Evolutionary conservation across 2,329 filamentous ascomycete species (phyloP).

Genomic region (Emmonsia crescens): DNA sequence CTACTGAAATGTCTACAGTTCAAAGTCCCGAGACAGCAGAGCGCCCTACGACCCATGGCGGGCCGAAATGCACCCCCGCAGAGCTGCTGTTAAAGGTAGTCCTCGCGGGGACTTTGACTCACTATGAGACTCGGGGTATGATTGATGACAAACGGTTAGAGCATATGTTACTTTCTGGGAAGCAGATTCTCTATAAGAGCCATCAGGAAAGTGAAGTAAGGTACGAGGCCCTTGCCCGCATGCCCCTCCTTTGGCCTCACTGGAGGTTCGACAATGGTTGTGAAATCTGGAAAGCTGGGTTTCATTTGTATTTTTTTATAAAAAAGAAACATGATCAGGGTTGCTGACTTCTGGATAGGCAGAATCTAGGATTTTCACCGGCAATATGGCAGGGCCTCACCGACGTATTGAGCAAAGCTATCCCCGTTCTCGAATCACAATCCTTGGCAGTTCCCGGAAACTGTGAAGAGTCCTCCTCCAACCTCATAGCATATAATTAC

Average conservation of each 20-base stretch:
- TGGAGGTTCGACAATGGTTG: not conserved
- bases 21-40: conserved; percentile 16
- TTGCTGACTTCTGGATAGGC: conserved; percentile 25
- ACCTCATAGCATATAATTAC: conserved; percentile 51
- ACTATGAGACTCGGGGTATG: conserved; percentile 51
- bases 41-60: conserved; percentile 16
- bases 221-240: conserved; percentile 19
- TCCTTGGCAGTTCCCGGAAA: conserved; percentile 48
- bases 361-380: conserved; percentile 46
- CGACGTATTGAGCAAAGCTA: conserved; percentile 47
- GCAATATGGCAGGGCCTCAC: conserved; percentile 51
- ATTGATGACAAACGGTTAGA: conserved; percentile 49
- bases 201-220: conserved; percentile 46
- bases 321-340: not conserved
- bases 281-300: not conserved
- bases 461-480: conserved; percentile 49
- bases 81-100: conserved; percentile 40
- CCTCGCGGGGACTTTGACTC: conserved; percentile 40
- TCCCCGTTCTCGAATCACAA: conserved; percentile 50
- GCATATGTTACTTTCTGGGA: conserved; percentile 47
- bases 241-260: not conserved
- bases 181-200: conserved; percentile 49
- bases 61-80: conserved; percentile 34
- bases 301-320: not conserved
- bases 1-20: conserved; percentile 20